Percentiles rank a stretch among this genome's conserved stretches.
Evolutionary conservation across 140 eudicot genomes (phyloP).

Genomic region (Flaveria floridana): DNA sequence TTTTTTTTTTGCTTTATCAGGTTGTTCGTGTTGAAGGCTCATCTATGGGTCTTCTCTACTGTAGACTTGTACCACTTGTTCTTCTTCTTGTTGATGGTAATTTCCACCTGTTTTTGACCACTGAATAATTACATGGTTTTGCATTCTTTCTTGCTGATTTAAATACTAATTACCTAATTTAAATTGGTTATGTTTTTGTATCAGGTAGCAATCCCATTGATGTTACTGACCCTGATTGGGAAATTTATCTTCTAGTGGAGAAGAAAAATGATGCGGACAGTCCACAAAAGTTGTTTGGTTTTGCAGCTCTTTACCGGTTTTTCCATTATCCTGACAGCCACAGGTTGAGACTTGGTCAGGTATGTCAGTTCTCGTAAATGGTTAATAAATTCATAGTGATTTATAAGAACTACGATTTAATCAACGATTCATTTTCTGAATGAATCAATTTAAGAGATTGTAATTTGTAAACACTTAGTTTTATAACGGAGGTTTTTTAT

Average conservation of each 20-base stretch:
- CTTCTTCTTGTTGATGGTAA: slow-evolving; percentile 96
- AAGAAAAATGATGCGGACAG: slow-evolving; percentile 40
- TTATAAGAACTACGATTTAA: not conserved
- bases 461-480: not conserved
- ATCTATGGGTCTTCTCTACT: slow-evolving; percentile 74
- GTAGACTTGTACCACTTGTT: slow-evolving; percentile 91
- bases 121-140: not conserved
- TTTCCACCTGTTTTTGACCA: slow-evolving; percentile 13
- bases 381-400: not conserved
- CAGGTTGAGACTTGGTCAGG: slow-evolving; percentile 92
- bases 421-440: too few relatives aligned
- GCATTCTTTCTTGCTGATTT: not conserved
- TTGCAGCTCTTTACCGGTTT: slow-evolving; percentile 91
- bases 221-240: slow-evolving; percentile 96
- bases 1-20: slow-evolving; percentile 36
- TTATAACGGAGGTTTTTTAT: not conserved
- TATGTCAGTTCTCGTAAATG: slow-evolving; percentile 22
- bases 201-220: slow-evolving; percentile 99
- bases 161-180: not conserved
- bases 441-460: not conserved
- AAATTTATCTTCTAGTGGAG: slow-evolving; percentile 61
- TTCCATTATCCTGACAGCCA: slow-evolving; percentile 67
- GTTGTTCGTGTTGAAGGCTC: slow-evolving; percentile 61
- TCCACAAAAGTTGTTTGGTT: slow-evolving; percentile 56
- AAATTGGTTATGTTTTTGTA: slow-evolving; percentile 5